These are phyloP conservation scores for Scedosporium dehoogii DNA, from an alignment of 2,329 filamentous ascomycete genomes.

Conservation along the genomic window DNA sequence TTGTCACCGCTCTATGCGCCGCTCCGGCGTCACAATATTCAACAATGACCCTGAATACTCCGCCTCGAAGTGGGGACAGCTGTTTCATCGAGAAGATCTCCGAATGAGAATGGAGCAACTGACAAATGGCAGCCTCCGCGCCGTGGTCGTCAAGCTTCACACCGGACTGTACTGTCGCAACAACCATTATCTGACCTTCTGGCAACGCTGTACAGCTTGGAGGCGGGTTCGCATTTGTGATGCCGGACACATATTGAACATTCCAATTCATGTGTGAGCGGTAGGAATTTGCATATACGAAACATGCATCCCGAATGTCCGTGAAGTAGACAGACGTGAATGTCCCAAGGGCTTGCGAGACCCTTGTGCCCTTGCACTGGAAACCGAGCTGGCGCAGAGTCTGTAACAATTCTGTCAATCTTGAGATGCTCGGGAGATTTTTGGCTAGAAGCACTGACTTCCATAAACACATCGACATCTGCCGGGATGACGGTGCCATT, in stretches of 20 bases:
- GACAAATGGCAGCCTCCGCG: neutral
- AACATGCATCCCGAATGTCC: constrained; percentile 50
- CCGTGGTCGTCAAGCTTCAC: neutral
- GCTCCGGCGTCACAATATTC: constrained; percentile 43
- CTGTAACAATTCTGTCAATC: constrained; percentile 18
- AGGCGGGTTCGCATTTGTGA: neutral
- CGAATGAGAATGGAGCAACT: constrained; percentile 35
- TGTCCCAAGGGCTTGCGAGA: constrained; percentile 24
- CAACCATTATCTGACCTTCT: constrained; percentile 2
- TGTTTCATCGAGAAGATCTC: constrained; percentile 42
- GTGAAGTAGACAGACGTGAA: constrained; percentile 45
- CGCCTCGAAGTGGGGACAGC: constrained; percentile 27
- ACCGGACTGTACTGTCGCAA: neutral
- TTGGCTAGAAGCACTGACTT: constrained; percentile 24
- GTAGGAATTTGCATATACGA: constrained; percentile 19
- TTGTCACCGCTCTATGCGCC: constrained; percentile 24
- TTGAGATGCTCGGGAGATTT: neutral
- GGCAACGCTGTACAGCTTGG: neutral
- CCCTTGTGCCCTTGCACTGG: constrained; percentile 25
- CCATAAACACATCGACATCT: constrained; percentile 33
- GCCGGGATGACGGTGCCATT: constrained; percentile 17
- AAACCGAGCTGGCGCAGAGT: constrained; percentile 22
- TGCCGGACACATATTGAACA: neutral
- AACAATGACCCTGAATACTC: constrained; percentile 35
- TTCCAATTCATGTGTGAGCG: neutral